A percentile compares a stretch with the other conserved stretches of the same genome.
Evolutionary conservation across 1,284 basidiomycete species (phyloP).

Genomic region (Inonotus obliquus): DNA sequence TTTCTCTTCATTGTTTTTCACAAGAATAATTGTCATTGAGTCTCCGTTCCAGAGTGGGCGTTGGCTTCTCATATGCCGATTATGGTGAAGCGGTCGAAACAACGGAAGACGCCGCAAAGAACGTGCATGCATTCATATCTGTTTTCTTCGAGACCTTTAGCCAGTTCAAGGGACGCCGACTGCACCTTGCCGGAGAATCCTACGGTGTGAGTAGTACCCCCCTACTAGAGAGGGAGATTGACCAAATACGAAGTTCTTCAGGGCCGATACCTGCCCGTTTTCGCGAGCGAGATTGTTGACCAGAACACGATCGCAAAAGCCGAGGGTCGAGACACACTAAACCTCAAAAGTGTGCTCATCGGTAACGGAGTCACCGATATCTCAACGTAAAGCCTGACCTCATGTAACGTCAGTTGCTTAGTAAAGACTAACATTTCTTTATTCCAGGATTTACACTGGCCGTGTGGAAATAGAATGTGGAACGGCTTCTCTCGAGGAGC

Average conservation of each 20-base stretch:
- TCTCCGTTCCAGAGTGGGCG: constrained; percentile 46
- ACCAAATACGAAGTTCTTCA: no score
- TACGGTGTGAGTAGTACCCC: constrained; percentile 44
- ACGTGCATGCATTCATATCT: constrained; percentile 65
- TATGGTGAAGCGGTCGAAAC: constrained; percentile 53
- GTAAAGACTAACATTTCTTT: background rate
- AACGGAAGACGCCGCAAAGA: constrained; percentile 69
- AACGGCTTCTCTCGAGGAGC: constrained; percentile 46
- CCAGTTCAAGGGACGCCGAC: constrained; percentile 57
- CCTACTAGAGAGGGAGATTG: no score
- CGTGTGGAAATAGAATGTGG: constrained; percentile 62
- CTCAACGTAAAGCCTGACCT: constrained; percentile 39
- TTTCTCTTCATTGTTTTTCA: background rate
- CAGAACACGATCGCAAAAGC: constrained; percentile 54
- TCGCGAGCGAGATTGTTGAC: constrained; percentile 76
- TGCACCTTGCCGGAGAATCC: constrained; percentile 71
- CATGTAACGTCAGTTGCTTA: background rate
- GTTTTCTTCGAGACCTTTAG: constrained; percentile 75
- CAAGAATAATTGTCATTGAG: constrained; percentile 20
- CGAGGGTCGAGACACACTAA: constrained; percentile 58
- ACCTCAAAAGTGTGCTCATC: constrained; percentile 60
- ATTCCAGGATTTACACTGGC: constrained; percentile 51
- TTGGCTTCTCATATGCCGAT: constrained; percentile 61
- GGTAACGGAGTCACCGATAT: constrained; percentile 63
- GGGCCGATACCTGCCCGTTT: constrained; percentile 79